Evolutionary conservation across 345 rosid species (phyloP), one percentile per base, ranked within the genome.

Genomic region (Pistacia integerrima): DNA sequence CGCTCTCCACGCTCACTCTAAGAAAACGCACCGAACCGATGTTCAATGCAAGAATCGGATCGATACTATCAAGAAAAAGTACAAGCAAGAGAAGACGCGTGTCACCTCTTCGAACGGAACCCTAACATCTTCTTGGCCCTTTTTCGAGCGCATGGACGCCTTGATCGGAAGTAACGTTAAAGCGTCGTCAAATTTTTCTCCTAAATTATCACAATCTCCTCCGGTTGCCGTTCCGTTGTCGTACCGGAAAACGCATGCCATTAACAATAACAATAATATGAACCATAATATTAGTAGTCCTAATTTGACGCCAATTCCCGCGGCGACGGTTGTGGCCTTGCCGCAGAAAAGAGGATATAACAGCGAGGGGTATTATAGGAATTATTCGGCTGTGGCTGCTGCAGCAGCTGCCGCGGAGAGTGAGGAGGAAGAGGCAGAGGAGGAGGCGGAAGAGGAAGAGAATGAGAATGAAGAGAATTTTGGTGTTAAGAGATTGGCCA

Each of bases 41-140:
- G 97, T 92, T 25, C 99, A 94, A 92, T 94, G 99, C 60, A 97
- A 97, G 86, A 97, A 97, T 84, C 93, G 99, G 75, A 90, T 97
- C 87, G 99, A 97, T 72, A 97, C 99, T 54, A 83, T 97, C 20
- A 94, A 97, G 91, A 97, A 97, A 84, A 97, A 92, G 84, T 97
- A 92, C 81, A 97, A 94, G 90, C 79, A 85, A 83, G 99, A 97
- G 91, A 97, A 89, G 76, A 90, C 92, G 72, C 85, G 93, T 84
- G 90, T 92, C 63, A 63, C 86, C 2, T 82, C 91, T 48, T 90
- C 99, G 18, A 78, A 76, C 75, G 90, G 93, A 46, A 63, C 82
- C 17, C 75, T 82, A 55, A 20, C 81, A 38, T 92, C 97, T 25
- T 76, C 93, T 0, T 97, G 99, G 99, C 90, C 92, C 7, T 97